These are phyloP conservation scores for Termitomyces sp. DNA, from an alignment of 768 basidiomycete genomes.

Conservation along the genomic window DNA sequence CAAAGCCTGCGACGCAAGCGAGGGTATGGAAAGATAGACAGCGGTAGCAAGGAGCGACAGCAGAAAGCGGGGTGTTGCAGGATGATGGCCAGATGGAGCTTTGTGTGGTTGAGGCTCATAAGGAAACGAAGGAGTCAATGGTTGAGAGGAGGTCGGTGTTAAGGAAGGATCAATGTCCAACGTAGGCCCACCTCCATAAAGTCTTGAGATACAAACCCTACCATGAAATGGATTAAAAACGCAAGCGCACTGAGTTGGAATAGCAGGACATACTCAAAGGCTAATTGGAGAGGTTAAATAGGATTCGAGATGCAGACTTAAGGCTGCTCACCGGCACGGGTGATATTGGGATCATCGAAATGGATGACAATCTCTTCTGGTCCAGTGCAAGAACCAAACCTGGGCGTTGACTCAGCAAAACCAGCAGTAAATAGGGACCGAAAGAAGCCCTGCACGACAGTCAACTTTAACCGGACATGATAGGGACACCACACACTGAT, in stretches of 20 bases:
- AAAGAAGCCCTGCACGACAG: constrained; percentile 68
- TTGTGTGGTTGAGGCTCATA: constrained; percentile 21
- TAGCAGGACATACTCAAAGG: constrained; percentile 73
- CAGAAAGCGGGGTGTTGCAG: constrained; percentile 75
- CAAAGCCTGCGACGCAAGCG: constrained; percentile 72
- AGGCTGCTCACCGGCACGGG: constrained; percentile 62
- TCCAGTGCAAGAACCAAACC: constrained; percentile 21
- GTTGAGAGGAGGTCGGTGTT: constrained; percentile 59
- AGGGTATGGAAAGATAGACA: constrained; percentile 79
- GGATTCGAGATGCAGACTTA: constrained; percentile 8
- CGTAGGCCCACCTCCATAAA: constrained; percentile 83
- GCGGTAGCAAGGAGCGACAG: constrained; percentile 85
- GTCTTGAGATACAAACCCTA: constrained; percentile 79
- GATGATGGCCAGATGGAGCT: constrained; percentile 55
- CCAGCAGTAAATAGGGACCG: constrained; percentile 80
- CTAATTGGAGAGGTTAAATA: constrained; percentile 29
- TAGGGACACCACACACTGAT: constrained; percentile 45
- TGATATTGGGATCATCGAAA: constrained; percentile 86
- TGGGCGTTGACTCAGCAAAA: constrained; percentile 55
- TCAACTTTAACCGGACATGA: background rate
- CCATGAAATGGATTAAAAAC: constrained; percentile 2
- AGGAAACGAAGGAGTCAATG: constrained; percentile 70
- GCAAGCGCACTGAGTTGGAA: background rate
- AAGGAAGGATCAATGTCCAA: constrained; percentile 62
- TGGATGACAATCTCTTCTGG: constrained; percentile 60